Conservation (phyloP, 768 basidiomycete genomes). For the Porphyrellus cyaneotinctus region DNA sequence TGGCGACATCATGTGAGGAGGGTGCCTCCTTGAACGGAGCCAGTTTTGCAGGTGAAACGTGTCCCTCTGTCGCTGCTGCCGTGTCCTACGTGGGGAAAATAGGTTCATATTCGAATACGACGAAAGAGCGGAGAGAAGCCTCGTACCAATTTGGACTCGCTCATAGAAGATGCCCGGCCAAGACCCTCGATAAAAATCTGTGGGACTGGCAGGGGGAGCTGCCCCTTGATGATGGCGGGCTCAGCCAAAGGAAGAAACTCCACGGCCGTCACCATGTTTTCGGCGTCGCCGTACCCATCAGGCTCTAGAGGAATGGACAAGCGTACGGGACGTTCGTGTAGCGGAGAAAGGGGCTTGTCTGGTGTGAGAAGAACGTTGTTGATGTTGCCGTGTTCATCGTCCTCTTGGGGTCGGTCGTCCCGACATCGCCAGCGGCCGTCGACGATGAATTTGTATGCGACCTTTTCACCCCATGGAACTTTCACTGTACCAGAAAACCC, state of each 20-base stretch:
- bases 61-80: constrained; percentile 19
- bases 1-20: constrained; percentile 18
- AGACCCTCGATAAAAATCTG: constrained; percentile 16
- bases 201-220: constrained; percentile 15
- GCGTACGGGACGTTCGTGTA: constrained; percentile 1
- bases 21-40: constrained; percentile 1
- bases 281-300: constrained; percentile 12
- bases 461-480: constrained; percentile 60
- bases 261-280: constrained; percentile 26
- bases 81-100: constrained; percentile 15
- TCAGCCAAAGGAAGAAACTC: constrained; percentile 19
- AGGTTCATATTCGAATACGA: background rate
- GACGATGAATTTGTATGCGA: constrained; percentile 77
- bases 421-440: constrained; percentile 63
- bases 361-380: constrained; percentile 67
- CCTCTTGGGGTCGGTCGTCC: constrained; percentile 54
- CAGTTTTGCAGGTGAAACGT: background rate
- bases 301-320: constrained; percentile 15
- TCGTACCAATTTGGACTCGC: constrained; percentile 18
- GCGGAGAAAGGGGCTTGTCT: constrained; percentile 32
- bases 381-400: constrained; percentile 57
- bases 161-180: constrained; percentile 19
- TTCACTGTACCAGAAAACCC: constrained; percentile 54
- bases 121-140: background rate
- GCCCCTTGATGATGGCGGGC: constrained; percentile 1